phyloP scores from a whole-genome alignment of 2,329 filamentous ascomycete species.

The Hypoxylon sp. region DNA sequence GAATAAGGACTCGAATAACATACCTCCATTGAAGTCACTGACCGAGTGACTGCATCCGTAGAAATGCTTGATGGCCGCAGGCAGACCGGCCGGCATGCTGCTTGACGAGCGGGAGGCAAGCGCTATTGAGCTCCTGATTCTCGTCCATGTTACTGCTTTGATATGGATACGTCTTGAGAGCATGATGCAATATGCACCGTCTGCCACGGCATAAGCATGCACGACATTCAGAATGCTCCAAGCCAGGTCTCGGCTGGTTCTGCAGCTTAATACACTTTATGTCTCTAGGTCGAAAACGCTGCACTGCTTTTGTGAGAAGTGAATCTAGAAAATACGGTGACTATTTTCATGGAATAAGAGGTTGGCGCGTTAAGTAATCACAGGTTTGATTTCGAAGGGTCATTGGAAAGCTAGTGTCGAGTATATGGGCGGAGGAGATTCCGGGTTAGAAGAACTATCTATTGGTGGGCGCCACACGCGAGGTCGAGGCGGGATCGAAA shows the following conservation, averaged over 20 bases:
- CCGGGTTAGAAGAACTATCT: neutral
- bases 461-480: constrained; percentile 21
- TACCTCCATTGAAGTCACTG: neutral
- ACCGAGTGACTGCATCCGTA: constrained; percentile 7
- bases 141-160: constrained; percentile 20
- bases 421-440: constrained; percentile 1
- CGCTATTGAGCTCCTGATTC: neutral
- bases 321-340: neutral
- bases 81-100: constrained; percentile 13
- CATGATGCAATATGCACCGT: constrained; percentile 12
- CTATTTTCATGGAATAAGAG: constrained; percentile 2
- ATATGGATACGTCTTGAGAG: neutral
- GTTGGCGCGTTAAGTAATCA: neutral
- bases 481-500: constrained; percentile 19
- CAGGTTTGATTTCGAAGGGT: constrained; percentile 3
- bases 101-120: constrained; percentile 1
- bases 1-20: constrained; percentile 6
- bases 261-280: constrained; percentile 11
- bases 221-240: constrained; percentile 20
- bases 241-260: constrained; percentile 5
- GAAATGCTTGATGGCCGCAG: constrained; percentile 3
- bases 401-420: neutral
- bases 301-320: neutral
- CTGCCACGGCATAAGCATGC: constrained; percentile 23
- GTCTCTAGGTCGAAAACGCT: neutral